phyloP scores from a whole-genome alignment of 306 rosid species.

The Lathyrus oleraceus region DNA sequence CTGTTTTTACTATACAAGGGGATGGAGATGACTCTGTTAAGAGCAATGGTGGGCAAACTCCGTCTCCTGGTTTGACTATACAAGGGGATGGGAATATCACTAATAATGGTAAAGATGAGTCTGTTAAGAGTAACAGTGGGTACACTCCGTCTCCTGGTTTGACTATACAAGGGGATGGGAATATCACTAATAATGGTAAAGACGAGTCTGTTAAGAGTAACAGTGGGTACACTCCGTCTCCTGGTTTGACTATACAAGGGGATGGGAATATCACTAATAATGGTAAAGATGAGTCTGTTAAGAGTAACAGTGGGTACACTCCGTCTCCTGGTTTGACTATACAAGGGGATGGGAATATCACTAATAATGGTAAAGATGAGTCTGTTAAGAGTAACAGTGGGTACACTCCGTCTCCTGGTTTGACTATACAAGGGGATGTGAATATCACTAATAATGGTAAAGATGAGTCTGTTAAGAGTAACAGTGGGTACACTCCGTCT shows the following conservation, averaged over 20 bases:
- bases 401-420: not conserved
- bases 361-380: no score
- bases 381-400: conserved; percentile 47
- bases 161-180: no score
- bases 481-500: conserved; percentile 38
- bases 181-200: no score
- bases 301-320: conserved; percentile 41
- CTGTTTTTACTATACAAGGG: no score
- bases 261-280: conserved; percentile 57
- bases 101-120: no score
- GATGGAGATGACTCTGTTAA: conserved; percentile 38
- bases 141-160: not conserved
- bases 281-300: conserved; percentile 44
- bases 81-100: no score
- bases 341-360: no score
- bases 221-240: conserved; percentile 40
- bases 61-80: no score
- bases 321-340: no score
- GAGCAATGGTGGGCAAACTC: conserved; percentile 42
- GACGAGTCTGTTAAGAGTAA: conserved; percentile 39
- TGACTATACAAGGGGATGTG: no score
- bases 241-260: conserved; percentile 44
- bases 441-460: no score
- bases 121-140: conserved; percentile 47
- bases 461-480: conserved; percentile 39